Evolutionary conservation across 2,329 filamentous ascomycete species (phyloP).

Genomic region (Cyphellophora europaea): DNA sequence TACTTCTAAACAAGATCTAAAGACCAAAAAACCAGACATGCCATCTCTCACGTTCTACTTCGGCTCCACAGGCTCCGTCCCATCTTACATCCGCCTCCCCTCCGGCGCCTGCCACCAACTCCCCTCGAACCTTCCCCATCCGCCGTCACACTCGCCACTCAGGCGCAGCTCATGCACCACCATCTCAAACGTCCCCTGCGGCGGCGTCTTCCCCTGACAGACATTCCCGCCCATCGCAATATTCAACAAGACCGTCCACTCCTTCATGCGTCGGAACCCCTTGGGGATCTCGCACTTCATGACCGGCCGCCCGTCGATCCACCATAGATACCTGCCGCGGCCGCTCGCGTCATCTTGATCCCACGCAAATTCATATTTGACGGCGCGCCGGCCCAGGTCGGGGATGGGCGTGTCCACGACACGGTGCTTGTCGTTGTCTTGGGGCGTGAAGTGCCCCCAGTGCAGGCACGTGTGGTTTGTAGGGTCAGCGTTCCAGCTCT

Average conservation of each 20-base stretch:
- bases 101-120: constrained; percentile 12
- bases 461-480: constrained; percentile 18
- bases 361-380: constrained; percentile 19
- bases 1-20: too few species aligned
- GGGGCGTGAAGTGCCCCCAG: constrained; percentile 17
- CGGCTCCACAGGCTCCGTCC: too few species aligned
- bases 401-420: constrained; percentile 12
- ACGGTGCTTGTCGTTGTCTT: constrained; percentile 18
- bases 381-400: constrained; percentile 13
- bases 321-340: constrained; percentile 15
- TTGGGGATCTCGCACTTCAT: constrained; percentile 17
- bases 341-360: constrained; percentile 7
- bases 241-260: constrained; percentile 17
- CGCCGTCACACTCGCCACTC: constrained; percentile 15
- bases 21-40: too few species aligned
- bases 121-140: constrained; percentile 15
- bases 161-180: constrained; percentile 17
- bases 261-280: constrained; percentile 14
- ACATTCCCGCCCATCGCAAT: constrained; percentile 20
- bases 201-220: constrained; percentile 15
- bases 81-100: constrained; percentile 5
- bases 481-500: constrained; percentile 18
- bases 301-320: constrained; percentile 17
- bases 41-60: too few species aligned
- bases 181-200: constrained; percentile 16